Percentiles rank a stretch among this genome's conserved stretches.
Conservation (phyloP, 2,329 filamentous ascomycete species). For the Sporothrix mexicana region DNA sequence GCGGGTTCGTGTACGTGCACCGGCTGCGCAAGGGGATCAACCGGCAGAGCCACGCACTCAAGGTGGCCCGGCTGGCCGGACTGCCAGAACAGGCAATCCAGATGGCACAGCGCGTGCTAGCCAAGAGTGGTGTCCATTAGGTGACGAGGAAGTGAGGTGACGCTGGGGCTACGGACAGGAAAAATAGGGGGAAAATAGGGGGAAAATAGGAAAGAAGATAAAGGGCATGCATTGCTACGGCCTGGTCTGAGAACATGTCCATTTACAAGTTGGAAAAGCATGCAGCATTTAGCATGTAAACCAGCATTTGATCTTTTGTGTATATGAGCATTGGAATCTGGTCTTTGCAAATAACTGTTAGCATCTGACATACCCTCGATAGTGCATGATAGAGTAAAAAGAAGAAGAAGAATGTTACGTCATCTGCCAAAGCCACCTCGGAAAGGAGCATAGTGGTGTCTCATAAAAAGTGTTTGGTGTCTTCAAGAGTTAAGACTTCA, state of each 20-base stretch:
- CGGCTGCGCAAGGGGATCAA: slow-evolving; percentile 82
- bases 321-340: background rate
- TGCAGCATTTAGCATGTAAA: too few species aligned
- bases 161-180: background rate
- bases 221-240: background rate
- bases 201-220: slow-evolving; percentile 1
- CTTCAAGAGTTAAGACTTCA: slow-evolving; percentile 64
- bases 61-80: slow-evolving; percentile 88
- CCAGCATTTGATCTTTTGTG: background rate
- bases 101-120: slow-evolving; percentile 67
- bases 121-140: slow-evolving; percentile 16
- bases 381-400: background rate
- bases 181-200: background rate
- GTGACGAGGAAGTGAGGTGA: background rate
- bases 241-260: background rate
- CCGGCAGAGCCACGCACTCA: slow-evolving; percentile 85
- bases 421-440: background rate
- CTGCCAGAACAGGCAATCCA: slow-evolving; percentile 74
- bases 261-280: too few species aligned
- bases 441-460: slow-evolving; percentile 44
- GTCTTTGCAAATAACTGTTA: slow-evolving; percentile 12
- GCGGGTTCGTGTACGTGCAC: slow-evolving; percentile 86
- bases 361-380: slow-evolving; percentile 27
- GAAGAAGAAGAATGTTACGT: slow-evolving; percentile 23
- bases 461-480: slow-evolving; percentile 66